Base-by-base conservation (phyloP, 2,329 filamentous ascomycete species). In the Lachnellula hyalina region DNA sequence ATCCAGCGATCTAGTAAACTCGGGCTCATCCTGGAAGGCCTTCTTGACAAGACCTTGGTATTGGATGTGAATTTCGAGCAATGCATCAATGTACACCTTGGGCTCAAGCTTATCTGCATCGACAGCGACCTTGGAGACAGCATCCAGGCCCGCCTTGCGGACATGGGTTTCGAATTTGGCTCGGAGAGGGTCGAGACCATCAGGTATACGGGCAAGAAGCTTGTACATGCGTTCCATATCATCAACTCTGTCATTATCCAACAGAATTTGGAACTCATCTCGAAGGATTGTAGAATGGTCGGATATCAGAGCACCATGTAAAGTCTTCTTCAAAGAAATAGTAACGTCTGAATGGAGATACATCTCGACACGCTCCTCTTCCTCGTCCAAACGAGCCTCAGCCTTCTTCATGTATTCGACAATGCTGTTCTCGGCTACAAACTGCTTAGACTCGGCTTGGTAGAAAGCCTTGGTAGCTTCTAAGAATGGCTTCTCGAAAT, bases 381-480 rank as follows among this genome's bases (percentile, higher is more conserved):
- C 94, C 72, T 99, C 94, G 7, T 90, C 84, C 57, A 99, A 75
- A 34, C 94, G 86, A 42, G 84, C 75, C 74, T 97, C 93, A 0
- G 94, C 95, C 81, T 99, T 99, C 79, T 97, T 97, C 94, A 99
- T 97, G 74, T 97, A 99, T 69, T 99, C 94, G 35, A 99, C 92
- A 4, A 99, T 91, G 60, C 89, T 96, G 71, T 99, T 99, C 72
- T 97, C 93, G 11, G 91, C 89, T 35, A 99, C 84, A 69, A 99
- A 99, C 60, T 91, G 87, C 65, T 90, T 90, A 19, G 94, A 97
- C 71, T 99, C 95, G 46, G 87, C 85, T 64, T 90, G 81, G 71
- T 99, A 99, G 74, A 96, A 99, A 32, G 79, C 75, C 64, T 82
- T 84, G 9, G 94, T 99, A 3, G 91, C 90, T 5, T 81, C 79